Evolutionary conservation across 257 asterid species (phyloP).

Genomic region (Capsicum rhomboideum): DNA sequence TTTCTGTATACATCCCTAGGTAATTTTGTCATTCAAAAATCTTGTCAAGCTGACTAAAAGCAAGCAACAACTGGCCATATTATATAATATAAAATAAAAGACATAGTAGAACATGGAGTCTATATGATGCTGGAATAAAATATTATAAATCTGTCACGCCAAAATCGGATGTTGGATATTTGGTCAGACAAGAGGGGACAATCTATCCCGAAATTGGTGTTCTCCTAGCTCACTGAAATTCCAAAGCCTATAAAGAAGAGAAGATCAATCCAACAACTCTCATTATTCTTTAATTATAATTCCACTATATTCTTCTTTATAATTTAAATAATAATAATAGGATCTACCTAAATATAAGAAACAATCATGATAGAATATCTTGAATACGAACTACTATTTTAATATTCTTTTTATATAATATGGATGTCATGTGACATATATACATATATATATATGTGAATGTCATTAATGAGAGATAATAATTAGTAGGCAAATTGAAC

Average conservation of each 20-base stretch:
- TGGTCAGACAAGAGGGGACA: conserved; percentile 13
- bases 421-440: no score
- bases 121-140: background rate
- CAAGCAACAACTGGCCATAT: background rate
- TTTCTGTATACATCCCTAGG: background rate
- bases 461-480: no score
- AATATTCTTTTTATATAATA: no score
- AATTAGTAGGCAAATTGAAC: no score
- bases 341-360: conserved; percentile 33
- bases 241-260: background rate
- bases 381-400: background rate
- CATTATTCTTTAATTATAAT: conserved; percentile 26
- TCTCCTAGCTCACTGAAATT: conserved; percentile 8
- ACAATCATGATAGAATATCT: conserved; percentile 26
- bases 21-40: background rate
- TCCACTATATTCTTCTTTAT: background rate
- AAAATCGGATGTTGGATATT: conserved; percentile 32
- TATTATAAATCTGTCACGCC: conserved; percentile 22
- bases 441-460: no score
- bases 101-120: background rate
- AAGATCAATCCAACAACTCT: background rate
- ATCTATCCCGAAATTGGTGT: conserved; percentile 26
- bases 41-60: background rate
- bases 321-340: conserved; percentile 3
- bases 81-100: background rate